phyloP scores from a whole-genome alignment of 345 rosid genomes.

The Dovyalis caffra region DNA sequence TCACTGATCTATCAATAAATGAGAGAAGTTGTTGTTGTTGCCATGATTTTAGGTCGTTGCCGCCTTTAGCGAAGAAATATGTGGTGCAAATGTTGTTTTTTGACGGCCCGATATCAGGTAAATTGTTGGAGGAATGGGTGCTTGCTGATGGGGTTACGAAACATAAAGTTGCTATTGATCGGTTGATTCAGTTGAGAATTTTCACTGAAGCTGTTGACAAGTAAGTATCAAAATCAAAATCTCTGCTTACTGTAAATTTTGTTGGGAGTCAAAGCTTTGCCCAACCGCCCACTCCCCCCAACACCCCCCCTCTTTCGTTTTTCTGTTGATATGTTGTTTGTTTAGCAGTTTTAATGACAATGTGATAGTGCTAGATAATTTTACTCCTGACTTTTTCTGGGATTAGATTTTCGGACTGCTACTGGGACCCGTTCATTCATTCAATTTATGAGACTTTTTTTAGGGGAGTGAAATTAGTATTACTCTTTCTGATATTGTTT shows the following conservation, averaged over 20 bases:
- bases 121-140: slow-evolving; percentile 72
- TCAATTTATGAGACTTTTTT: not conserved
- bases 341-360: too few relatives aligned
- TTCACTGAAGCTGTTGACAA: slow-evolving; percentile 52
- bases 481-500: not conserved
- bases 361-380: too few relatives aligned
- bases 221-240: slow-evolving; percentile 18
- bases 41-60: slow-evolving; percentile 60
- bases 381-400: not conserved
- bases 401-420: not conserved
- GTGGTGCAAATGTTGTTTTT: slow-evolving; percentile 65
- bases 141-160: slow-evolving; percentile 68
- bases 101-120: slow-evolving; percentile 48
- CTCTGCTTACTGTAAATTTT: not conserved
- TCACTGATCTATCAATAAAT: not conserved
- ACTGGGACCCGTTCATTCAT: not conserved
- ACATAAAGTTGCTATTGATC: slow-evolving; percentile 79
- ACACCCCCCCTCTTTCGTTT: too few relatives aligned
- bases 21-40: not conserved
- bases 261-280: too few relatives aligned
- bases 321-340: too few relatives aligned
- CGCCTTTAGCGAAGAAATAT: slow-evolving; percentile 90
- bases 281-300: too few relatives aligned
- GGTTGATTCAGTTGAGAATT: slow-evolving; percentile 69
- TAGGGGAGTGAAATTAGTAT: not conserved